Evolutionary conservation across 352 stramenopile species (phyloP), one percentile per base, ranked within the genome.

Genomic region (Pythium guiyangense): DNA sequence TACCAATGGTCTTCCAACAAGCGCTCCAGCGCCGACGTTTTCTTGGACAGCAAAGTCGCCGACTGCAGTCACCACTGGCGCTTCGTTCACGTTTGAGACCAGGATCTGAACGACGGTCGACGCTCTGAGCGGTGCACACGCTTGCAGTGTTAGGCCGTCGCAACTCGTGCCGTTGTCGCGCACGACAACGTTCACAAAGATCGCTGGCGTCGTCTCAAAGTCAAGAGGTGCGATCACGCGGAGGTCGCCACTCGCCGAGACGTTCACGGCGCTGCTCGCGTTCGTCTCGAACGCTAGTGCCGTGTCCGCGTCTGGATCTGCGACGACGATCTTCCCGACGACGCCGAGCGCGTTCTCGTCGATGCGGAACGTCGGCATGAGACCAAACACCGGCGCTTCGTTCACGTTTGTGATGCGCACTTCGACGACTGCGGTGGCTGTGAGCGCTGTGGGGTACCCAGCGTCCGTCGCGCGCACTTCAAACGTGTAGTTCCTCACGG

Each of bases 361-460:
- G 35, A 88, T 69, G n/a, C 50, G 54, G 5, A 84, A 51, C 1
- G 49, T 34, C 2, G 63, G 51, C n/a, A 66, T 67, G 8, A 68
- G 20, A 3, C 60, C 56, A 49, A 85, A 76, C 14, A 52, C 37
- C 15, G 77, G 70, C 0, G 70, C 40, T 53, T 88, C 77, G 46
- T 88, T 88, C 46, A 85, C 70, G 26, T 88, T 53, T 0, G 74
- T 27, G 22, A 87, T 59, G 2, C 59, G 63, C 0, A 85, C 54
- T 18, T 67, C 62, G 3, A 88, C 63, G 2, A 45, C 17, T 22
- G 61, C 59, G 29, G 67, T 59, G 0, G 70, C 55, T 14, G 63
- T 60, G 17, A 88, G 48, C 17, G 66, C 46, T 1, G 42, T 51
- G 25, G 74, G 74, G 47, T 79, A 83, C 0, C 74, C 70, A 1